phyloP scores from a whole-genome alignment of 1,284 basidiomycete genomes.

The Entoloma clypeatum region DNA sequence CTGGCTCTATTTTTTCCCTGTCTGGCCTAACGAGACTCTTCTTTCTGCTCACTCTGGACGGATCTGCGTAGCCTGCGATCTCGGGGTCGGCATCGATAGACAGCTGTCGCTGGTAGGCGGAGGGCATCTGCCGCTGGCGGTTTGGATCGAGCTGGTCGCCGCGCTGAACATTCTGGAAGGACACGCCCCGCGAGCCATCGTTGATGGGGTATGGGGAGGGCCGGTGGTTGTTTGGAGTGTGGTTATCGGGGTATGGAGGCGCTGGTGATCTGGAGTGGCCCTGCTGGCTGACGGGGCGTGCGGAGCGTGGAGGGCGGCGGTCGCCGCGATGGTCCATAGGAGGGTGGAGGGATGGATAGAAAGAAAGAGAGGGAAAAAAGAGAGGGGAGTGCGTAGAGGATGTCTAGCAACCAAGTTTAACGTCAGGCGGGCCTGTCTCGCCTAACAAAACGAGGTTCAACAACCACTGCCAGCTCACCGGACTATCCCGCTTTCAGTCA shows the following conservation, averaged over 20 bases:
- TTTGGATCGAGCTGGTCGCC: slow-evolving; percentile 63
- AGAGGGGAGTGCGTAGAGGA: background rate
- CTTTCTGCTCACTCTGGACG: slow-evolving; percentile 64
- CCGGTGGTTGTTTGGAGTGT: slow-evolving; percentile 25
- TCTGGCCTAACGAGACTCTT: slow-evolving; percentile 94
- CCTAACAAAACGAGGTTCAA: no score
- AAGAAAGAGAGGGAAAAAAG: background rate
- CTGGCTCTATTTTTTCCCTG: slow-evolving; percentile 94
- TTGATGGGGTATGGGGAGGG: slow-evolving; percentile 33
- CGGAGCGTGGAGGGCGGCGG: slow-evolving; percentile 42
- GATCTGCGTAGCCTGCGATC: slow-evolving; percentile 40
- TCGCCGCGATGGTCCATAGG: slow-evolving; percentile 45
- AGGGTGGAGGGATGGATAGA: background rate
- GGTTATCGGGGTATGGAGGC: slow-evolving; percentile 24
- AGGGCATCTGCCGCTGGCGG: slow-evolving; percentile 45
- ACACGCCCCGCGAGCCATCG: slow-evolving; percentile 43
- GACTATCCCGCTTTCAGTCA: no score
- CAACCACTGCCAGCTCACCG: no score
- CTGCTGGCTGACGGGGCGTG: slow-evolving; percentile 36
- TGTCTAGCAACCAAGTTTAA: background rate
- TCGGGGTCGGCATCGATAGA: slow-evolving; percentile 49
- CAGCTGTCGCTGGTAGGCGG: slow-evolving; percentile 54
- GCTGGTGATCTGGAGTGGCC: slow-evolving; percentile 27
- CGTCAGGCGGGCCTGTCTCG: no score
- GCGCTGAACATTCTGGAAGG: slow-evolving; percentile 63